Conservation (phyloP, 495 filamentous ascomycete species). For the Staphylotrichum tortipilum region DNA sequence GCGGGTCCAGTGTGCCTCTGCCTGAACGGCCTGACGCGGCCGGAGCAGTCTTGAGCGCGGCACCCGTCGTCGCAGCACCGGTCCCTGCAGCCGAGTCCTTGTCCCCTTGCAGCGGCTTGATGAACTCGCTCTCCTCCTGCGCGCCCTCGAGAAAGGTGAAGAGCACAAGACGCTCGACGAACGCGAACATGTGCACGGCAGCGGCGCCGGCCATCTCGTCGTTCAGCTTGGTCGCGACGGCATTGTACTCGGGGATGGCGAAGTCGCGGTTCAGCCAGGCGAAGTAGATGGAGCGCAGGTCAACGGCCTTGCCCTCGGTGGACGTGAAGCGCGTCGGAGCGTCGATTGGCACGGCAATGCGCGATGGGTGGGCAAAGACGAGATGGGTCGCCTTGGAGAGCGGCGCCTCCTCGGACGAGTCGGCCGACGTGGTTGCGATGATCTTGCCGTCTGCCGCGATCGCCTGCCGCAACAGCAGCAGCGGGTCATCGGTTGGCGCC, state of each 20-base stretch:
- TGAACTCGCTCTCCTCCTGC: slow-evolving; percentile 82
- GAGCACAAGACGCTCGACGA: slow-evolving; percentile 81
- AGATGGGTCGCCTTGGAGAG: slow-evolving; percentile 76
- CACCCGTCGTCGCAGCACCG: slow-evolving; percentile 35
- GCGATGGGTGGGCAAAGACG: slow-evolving; percentile 57
- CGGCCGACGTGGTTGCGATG: slow-evolving; percentile 58
- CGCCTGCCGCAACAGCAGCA: slow-evolving; percentile 68
- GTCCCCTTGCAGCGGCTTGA: slow-evolving; percentile 67
- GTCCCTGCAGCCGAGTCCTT: slow-evolving; percentile 41
- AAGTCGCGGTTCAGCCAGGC: slow-evolving; percentile 88
- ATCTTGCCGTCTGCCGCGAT: slow-evolving; percentile 58
- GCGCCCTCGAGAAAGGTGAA: slow-evolving; percentile 87
- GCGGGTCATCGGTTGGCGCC: slow-evolving; percentile 51
- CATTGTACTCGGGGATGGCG: slow-evolving; percentile 81
- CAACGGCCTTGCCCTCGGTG: slow-evolving; percentile 55
- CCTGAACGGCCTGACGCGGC: slow-evolving; percentile 43
- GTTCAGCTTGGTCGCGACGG: slow-evolving; percentile 68
- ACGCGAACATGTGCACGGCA: slow-evolving; percentile 72
- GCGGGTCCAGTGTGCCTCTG: slow-evolving; percentile 60
- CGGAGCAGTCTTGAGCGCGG: slow-evolving; percentile 43
- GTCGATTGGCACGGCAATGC: slow-evolving; percentile 61
- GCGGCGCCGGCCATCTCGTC: slow-evolving; percentile 59
- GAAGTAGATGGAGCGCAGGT: slow-evolving; percentile 90
- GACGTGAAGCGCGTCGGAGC: slow-evolving; percentile 75
- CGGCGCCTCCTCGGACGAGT: slow-evolving; percentile 35